phyloP scores from a whole-genome alignment of 768 basidiomycete species.

The Termitomyces sp. region DNA sequence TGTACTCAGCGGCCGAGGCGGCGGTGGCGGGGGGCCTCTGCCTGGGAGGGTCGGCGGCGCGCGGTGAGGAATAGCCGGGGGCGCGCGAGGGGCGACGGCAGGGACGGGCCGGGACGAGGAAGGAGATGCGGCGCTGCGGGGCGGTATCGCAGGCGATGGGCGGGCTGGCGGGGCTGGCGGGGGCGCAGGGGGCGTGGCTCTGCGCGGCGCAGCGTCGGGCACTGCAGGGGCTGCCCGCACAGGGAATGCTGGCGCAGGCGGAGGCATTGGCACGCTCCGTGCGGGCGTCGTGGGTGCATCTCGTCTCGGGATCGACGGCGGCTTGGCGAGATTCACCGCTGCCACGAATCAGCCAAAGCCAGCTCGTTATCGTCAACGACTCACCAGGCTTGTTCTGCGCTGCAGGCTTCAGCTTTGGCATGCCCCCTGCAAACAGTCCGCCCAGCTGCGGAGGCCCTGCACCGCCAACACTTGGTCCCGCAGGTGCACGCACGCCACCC shows the following conservation, averaged over 20 bases:
- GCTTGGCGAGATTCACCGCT: slow-evolving; percentile 62
- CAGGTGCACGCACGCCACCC: slow-evolving; percentile 36
- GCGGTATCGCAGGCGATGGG: slow-evolving; percentile 4
- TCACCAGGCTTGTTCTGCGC: slow-evolving; percentile 54
- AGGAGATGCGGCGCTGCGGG: slow-evolving; percentile 24
- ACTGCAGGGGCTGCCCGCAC: slow-evolving; percentile 30
- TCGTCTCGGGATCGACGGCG: slow-evolving; percentile 58
- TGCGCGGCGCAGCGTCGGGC: slow-evolving; percentile 25
- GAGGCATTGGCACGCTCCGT: not conserved
- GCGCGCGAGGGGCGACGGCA: slow-evolving; percentile 24
- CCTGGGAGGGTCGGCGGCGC: slow-evolving; percentile 29
- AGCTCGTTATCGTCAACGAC: slow-evolving; percentile 11
- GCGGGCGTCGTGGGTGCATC: slow-evolving; percentile 16
- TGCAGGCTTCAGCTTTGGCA: slow-evolving; percentile 87
- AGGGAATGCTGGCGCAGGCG: slow-evolving; percentile 31
- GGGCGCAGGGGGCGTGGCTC: not conserved
- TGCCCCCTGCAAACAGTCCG: slow-evolving; percentile 83
- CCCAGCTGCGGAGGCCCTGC: slow-evolving; percentile 73
- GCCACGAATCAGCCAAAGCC: slow-evolving; percentile 26
- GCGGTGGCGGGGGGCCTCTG: slow-evolving; percentile 28
- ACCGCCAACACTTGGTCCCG: slow-evolving; percentile 19
- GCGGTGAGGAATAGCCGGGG: not conserved
- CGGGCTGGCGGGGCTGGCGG: slow-evolving; percentile 15
- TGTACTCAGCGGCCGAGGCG: slow-evolving; percentile 34
- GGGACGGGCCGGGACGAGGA: slow-evolving; percentile 23